Evolutionary conservation across 805 yeast genomes (phyloP).

Genomic region (Saccharomyces kudriavzevii): DNA sequence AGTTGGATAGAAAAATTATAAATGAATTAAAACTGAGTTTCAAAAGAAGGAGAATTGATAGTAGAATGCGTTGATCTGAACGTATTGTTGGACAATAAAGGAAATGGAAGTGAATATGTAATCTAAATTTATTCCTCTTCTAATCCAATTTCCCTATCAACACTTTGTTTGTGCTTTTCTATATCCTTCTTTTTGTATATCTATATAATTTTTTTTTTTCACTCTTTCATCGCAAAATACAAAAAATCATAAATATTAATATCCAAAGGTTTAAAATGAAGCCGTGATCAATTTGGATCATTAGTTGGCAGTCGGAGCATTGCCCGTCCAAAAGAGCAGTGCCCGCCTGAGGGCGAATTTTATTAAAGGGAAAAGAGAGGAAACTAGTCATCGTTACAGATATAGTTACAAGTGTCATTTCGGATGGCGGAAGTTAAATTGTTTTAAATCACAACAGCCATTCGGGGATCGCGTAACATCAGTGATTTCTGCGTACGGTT

Average conservation of each 20-base stretch:
- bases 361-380: no score
- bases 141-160: not conserved
- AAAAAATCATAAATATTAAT: not conserved
- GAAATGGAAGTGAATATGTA: constrained; percentile 1
- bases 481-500: constrained; percentile 21
- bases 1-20: not conserved
- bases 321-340: no score
- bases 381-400: constrained; percentile 4
- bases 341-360: no score
- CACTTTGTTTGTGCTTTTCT: not conserved
- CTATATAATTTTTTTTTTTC: not conserved
- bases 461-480: constrained; percentile 19
- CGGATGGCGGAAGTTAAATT: no score
- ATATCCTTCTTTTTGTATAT: not conserved
- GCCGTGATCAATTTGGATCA: not conserved
- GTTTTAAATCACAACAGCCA: constrained; percentile 18
- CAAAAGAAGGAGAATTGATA: not conserved
- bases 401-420: constrained; percentile 21
- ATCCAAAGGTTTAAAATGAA: not conserved
- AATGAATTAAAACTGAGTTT: not conserved
- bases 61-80: constrained; percentile 1
- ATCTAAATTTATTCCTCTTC: not conserved
- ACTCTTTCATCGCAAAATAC: not conserved
- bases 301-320: no score
- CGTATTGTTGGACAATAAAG: constrained; percentile 2